Conservation (phyloP, 495 filamentous ascomycete genomes). For the Aspergillus bridgeri region DNA sequence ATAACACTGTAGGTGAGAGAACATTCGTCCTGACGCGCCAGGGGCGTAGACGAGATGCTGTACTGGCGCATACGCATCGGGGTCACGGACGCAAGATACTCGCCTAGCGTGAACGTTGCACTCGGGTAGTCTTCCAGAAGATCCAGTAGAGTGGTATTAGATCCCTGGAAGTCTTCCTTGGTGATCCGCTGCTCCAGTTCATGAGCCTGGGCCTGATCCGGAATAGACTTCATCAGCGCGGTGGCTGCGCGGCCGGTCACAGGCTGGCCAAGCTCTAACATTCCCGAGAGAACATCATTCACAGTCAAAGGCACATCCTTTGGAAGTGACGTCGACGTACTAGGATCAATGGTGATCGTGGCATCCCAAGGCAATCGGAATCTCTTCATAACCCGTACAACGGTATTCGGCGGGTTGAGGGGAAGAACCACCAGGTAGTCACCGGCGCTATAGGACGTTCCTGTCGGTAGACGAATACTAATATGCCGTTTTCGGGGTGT, state of each 20-base stretch:
- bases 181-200: background rate
- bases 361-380: constrained; percentile 9
- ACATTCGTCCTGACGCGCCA: too few relatives aligned
- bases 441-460: constrained; percentile 6
- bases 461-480: constrained; percentile 5
- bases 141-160: background rate
- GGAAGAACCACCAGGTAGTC: constrained; percentile 13
- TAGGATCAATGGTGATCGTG: background rate
- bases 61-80: constrained; percentile 69
- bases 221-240: background rate
- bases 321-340: background rate
- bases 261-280: background rate
- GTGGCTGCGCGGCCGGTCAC: background rate
- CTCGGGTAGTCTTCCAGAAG: constrained; percentile 20
- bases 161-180: background rate
- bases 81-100: constrained; percentile 30
- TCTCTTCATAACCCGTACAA: constrained; percentile 4
- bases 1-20: too few relatives aligned
- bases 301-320: too few relatives aligned
- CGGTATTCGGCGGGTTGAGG: constrained; percentile 3
- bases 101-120: constrained; percentile 59
- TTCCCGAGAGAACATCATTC: background rate
- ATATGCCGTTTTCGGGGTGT: constrained; percentile 1
- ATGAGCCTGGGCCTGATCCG: too few relatives aligned
- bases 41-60: constrained; percentile 68